Conservation (phyloP, 345 rosid genomes). For the Diplotaxis tenuifolia region DNA sequence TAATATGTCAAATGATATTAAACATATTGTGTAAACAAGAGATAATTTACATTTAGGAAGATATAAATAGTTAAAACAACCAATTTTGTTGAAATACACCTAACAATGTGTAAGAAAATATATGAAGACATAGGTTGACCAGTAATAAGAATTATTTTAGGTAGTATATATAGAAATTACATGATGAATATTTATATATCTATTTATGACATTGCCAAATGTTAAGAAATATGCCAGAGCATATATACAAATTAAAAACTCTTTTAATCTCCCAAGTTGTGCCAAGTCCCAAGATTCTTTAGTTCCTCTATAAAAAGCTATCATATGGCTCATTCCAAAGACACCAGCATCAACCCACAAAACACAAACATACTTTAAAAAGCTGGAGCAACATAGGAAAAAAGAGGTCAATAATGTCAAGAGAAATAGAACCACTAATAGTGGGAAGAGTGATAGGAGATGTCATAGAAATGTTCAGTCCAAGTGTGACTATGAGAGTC, state of each 20-base stretch:
- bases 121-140: not conserved
- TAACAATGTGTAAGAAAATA: not conserved
- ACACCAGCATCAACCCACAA: slow-evolving; percentile 10
- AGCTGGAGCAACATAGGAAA: not conserved
- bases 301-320: slow-evolving; percentile 21
- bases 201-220: slow-evolving; percentile 19
- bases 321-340: slow-evolving; percentile 11
- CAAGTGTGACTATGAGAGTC: slow-evolving; percentile 58
- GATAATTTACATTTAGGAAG: no score
- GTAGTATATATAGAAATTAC: not conserved
- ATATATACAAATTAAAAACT: not conserved
- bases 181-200: not conserved
- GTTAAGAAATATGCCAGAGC: not conserved
- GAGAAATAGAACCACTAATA: slow-evolving; percentile 51
- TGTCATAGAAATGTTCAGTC: slow-evolving; percentile 64
- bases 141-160: not conserved
- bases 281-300: slow-evolving; percentile 20
- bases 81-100: not conserved
- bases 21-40: no score
- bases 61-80: not conserved
- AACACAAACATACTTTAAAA: not conserved
- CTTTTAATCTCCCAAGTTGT: not conserved
- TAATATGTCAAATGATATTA: no score
- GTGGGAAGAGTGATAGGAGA: slow-evolving; percentile 78
- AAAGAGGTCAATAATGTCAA: slow-evolving; percentile 38